A percentile compares a stretch with the other conserved stretches of the same genome.
These are phyloP conservation scores for Macrocybe gigantea DNA, from an alignment of 768 basidiomycete genomes.

Conservation along the genomic window DNA sequence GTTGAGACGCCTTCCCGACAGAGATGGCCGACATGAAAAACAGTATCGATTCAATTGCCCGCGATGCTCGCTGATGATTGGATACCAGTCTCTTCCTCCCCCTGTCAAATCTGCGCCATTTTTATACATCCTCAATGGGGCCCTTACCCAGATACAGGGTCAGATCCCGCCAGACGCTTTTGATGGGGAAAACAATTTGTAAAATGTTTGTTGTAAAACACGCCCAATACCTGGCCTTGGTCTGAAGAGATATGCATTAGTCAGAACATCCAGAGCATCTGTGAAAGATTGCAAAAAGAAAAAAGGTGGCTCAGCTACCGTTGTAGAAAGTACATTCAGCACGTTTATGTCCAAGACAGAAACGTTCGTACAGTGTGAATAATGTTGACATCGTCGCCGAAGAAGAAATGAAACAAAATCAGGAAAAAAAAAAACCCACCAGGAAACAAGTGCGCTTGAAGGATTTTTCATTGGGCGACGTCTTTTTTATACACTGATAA, in stretches of 20 bases:
- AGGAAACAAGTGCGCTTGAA: too few relatives aligned
- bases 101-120: conserved; percentile 74
- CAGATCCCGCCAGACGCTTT: conserved; percentile 83
- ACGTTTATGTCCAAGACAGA: conserved; percentile 31
- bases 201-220: conserved; percentile 4
- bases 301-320: conserved; percentile 66
- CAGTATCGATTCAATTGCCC: conserved; percentile 71
- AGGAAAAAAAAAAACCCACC: too few relatives aligned
- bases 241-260: neutral
- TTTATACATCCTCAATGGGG: conserved; percentile 75
- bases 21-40: conserved; percentile 64
- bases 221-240: conserved; percentile 9
- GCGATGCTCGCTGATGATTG: conserved; percentile 60
- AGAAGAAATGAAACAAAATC: too few relatives aligned
- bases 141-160: conserved; percentile 85
- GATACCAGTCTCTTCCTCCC: conserved; percentile 74
- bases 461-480: too few relatives aligned
- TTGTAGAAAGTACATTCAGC: conserved; percentile 66
- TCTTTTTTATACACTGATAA: too few relatives aligned
- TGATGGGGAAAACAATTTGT: conserved; percentile 42
- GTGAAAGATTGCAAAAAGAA: neutral
- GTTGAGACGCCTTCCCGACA: conserved; percentile 17
- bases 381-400: conserved; percentile 40
- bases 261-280: neutral
- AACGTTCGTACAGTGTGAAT: conserved; percentile 77